Conservation (phyloP, 495 filamentous ascomycete genomes). For the Stereocaulon alpinum region DNA sequence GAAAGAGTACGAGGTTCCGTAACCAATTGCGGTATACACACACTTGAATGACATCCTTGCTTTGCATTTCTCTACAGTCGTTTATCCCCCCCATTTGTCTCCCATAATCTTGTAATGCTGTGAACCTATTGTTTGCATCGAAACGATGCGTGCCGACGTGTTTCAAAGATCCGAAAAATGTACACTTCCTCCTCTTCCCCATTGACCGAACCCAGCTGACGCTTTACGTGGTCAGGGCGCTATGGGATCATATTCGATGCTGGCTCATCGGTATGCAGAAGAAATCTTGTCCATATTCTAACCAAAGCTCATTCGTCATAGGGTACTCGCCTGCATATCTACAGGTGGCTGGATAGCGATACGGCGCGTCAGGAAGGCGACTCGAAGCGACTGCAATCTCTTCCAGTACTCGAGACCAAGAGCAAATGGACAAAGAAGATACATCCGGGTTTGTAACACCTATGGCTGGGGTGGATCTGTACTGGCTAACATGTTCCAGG, state of each 20-base stretch:
- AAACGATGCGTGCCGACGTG: constrained; percentile 6
- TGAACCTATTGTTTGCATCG: background rate
- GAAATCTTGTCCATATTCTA: no score
- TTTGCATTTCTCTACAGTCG: background rate
- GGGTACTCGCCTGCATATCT: constrained; percentile 89
- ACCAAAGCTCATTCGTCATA: constrained; percentile 22
- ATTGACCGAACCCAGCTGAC: background rate
- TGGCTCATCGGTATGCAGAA: constrained; percentile 48
- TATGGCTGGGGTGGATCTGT: background rate
- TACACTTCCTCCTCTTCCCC: background rate
- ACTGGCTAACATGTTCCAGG: constrained; percentile 32
- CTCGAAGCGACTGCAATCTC: constrained; percentile 48
- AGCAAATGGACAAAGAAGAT: constrained; percentile 91
- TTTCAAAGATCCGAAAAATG: constrained; percentile 6
- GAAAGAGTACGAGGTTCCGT: background rate
- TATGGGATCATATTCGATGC: constrained; percentile 63
- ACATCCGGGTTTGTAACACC: constrained; percentile 51
- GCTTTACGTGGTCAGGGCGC: constrained; percentile 28
- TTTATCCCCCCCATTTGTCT: no score
- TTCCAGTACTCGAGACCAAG: constrained; percentile 74
- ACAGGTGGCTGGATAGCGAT: constrained; percentile 74
- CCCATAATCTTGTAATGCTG: background rate
- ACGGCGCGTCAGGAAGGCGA: constrained; percentile 53
- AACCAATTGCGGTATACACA: background rate
- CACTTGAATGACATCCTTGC: background rate